Evolutionary conservation across 1,284 basidiomycete species (phyloP).

Genomic region (Cystobasidium pallidum): DNA sequence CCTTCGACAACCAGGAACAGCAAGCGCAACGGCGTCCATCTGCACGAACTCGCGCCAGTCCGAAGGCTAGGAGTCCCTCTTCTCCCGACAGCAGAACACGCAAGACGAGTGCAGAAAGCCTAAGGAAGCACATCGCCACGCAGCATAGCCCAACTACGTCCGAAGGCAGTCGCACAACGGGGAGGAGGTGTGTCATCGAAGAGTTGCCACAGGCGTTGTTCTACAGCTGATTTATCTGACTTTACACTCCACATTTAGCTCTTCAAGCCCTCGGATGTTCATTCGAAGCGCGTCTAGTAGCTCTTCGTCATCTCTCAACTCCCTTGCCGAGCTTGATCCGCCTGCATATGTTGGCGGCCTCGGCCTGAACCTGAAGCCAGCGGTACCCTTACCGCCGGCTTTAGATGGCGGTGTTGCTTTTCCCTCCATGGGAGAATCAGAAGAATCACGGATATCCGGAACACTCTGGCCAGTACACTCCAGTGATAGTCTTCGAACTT

Average conservation of each 20-base stretch:
- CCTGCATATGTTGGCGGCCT: conserved; percentile 10
- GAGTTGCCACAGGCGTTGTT: not conserved
- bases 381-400: not conserved
- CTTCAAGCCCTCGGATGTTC: conserved; percentile 6
- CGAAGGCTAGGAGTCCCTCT: not conserved
- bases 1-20: not conserved
- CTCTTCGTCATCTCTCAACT: conserved; percentile 19
- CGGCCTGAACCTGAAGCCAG: conserved; percentile 13
- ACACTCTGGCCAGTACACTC: conserved; percentile 3
- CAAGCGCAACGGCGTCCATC: not conserved
- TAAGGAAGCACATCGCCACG: conserved; percentile 12
- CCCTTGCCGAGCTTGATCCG: not conserved
- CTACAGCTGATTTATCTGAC: not conserved
- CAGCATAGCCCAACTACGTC: conserved; percentile 24
- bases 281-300: conserved; percentile 13
- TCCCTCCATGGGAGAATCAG: conserved; percentile 11
- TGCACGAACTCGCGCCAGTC: conserved; percentile 1
- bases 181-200: conserved; percentile 27
- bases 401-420: conserved; percentile 13
- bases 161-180: conserved; percentile 22
- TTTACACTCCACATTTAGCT: not conserved
- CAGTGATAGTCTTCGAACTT: conserved; percentile 8
- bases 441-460: not conserved
- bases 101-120: conserved; percentile 6
- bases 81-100: not conserved